Evolutionary conservation across 495 filamentous ascomycete species (phyloP).

Genomic region (Corynascus novoguineensis): DNA sequence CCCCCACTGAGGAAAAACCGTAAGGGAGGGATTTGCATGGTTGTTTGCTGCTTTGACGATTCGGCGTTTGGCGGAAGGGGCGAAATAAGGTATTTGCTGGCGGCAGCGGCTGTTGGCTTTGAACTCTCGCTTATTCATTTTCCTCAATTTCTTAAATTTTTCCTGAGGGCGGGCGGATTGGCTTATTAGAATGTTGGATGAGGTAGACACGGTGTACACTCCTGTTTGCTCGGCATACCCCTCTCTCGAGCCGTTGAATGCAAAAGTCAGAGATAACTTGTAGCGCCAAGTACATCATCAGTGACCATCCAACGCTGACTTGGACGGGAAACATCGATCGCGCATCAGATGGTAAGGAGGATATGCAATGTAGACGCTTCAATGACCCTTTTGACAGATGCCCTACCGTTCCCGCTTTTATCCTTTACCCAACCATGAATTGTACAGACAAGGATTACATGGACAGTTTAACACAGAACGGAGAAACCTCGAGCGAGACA

Average conservation of each 20-base stretch:
- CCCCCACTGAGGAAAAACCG: not conserved
- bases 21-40: not conserved
- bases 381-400: not conserved
- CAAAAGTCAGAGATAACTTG: not conserved
- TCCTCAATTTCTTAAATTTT: not conserved
- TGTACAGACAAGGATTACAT: not conserved
- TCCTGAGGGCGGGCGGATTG: not conserved
- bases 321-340: too few relatives aligned
- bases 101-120: constrained; percentile 2
- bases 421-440: not conserved
- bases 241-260: not conserved
- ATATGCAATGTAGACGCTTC: constrained; percentile 2
- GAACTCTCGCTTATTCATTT: not conserved
- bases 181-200: constrained; percentile 1
- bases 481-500: not conserved
- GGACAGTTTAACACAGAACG: constrained; percentile 4
- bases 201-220: not conserved
- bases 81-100: not conserved
- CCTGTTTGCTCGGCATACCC: not conserved
- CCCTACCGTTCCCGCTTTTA: constrained; percentile 9
- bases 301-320: too few relatives aligned
- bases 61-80: not conserved
- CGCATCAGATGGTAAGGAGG: not conserved
- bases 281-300: too few relatives aligned
- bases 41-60: not conserved